Percentiles rank a stretch among this genome's conserved stretches.
Conservation (phyloP, 768 basidiomycete species). For the Termitomyces sp. region DNA sequence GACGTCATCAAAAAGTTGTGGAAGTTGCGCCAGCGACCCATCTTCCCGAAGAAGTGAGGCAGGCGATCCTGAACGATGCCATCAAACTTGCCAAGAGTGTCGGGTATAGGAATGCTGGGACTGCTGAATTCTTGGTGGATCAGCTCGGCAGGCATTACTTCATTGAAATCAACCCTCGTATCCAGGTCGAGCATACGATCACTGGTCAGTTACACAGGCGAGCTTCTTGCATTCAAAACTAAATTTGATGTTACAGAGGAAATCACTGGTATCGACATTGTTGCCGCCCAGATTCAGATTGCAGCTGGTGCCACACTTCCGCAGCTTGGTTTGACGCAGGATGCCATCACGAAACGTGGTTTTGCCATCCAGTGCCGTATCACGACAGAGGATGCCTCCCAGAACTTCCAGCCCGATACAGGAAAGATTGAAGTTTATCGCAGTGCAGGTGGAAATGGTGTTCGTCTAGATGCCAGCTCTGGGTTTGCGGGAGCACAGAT, state of each 20-base stretch:
- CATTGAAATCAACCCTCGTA: conserved; percentile 99
- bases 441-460: conserved; percentile 97
- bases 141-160: conserved; percentile 96
- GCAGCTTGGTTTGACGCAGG: conserved; percentile 93
- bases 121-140: conserved; percentile 97
- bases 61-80: conserved; percentile 84
- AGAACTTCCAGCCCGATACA: conserved; percentile 94
- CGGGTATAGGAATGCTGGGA: conserved; percentile 94
- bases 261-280: conserved; percentile 98
- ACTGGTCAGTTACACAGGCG: conserved; percentile 56
- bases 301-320: conserved; percentile 96
- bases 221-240: background rate
- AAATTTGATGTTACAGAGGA: conserved; percentile 62
- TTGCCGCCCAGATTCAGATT: conserved; percentile 98
- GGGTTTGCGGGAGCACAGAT: conserved; percentile 99
- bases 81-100: conserved; percentile 94
- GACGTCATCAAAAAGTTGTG: conserved; percentile 98
- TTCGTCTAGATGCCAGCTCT: conserved; percentile 92
- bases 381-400: conserved; percentile 94
- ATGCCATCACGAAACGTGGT: conserved; percentile 91
- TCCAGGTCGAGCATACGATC: conserved; percentile 99
- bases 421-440: conserved; percentile 99
- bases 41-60: conserved; percentile 84
- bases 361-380: conserved; percentile 98
- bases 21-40: conserved; percentile 97